Percentiles rank a stretch among this genome's conserved stretches.
Evolutionary conservation across 2,329 filamentous ascomycete species (phyloP).

Genomic region (Stachybotrys elegans): DNA sequence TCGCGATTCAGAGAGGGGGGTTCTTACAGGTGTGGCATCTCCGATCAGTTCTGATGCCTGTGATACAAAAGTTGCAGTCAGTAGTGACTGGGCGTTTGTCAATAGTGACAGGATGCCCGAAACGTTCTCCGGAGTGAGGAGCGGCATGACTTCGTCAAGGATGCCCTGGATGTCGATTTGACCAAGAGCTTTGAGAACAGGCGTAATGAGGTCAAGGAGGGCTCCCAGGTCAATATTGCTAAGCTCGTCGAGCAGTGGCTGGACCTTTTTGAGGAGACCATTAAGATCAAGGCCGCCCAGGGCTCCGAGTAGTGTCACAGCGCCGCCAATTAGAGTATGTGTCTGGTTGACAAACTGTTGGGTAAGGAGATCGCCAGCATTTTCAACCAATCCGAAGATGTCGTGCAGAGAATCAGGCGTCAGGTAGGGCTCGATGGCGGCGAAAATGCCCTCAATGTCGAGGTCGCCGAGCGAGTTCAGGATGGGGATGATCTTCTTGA

Average conservation of each 20-base stretch:
- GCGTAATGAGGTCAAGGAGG: conserved; percentile 28
- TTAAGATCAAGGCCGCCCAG: conserved; percentile 31
- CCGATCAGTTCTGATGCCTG: conserved; percentile 38
- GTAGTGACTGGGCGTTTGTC: conserved; percentile 31
- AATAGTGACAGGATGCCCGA: conserved; percentile 30
- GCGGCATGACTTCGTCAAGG: conserved; percentile 29
- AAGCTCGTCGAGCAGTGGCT: conserved; percentile 30
- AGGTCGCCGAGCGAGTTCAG: conserved; percentile 23
- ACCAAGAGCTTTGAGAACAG: conserved; percentile 29
- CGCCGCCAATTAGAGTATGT: conserved; percentile 30
- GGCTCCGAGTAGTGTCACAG: conserved; percentile 28
- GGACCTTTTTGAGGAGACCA: conserved; percentile 27
- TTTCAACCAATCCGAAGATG: conserved; percentile 28
- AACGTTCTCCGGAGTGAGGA: conserved; percentile 33
- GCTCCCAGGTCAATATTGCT: conserved; percentile 27
- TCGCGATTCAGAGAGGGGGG: not conserved
- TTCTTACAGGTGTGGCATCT: conserved; percentile 35
- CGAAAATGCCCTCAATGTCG: conserved; percentile 27
- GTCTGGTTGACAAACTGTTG: conserved; percentile 35
- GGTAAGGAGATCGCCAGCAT: conserved; percentile 32
- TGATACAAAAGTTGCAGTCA: conserved; percentile 33
- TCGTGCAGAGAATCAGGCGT: conserved; percentile 27
- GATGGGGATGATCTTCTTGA: conserved; percentile 22
- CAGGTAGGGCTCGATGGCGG: conserved; percentile 27
- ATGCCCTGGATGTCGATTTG: conserved; percentile 31